phyloP scores from a whole-genome alignment of 2,329 filamentous ascomycete species.

The Diatrype stigma region DNA sequence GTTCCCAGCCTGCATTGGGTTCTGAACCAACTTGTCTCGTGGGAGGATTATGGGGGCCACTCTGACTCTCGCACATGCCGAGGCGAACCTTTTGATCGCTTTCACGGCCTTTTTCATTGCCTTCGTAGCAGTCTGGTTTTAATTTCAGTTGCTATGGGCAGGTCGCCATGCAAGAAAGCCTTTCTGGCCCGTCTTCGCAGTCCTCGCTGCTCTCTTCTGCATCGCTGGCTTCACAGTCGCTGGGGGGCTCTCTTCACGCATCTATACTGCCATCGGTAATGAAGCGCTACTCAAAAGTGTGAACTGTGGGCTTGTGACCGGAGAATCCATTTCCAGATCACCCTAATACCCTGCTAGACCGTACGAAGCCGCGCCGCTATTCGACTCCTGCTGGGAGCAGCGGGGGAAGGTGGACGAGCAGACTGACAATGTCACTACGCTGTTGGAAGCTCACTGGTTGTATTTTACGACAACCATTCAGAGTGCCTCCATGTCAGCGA shows the following conservation, averaged over 20 bases:
- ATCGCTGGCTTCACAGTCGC: not conserved
- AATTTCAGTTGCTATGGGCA: not conserved
- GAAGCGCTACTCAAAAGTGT: not conserved
- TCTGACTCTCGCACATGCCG: not conserved
- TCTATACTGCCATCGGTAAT: not conserved
- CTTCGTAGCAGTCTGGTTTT: not conserved
- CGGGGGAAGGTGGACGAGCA: no score
- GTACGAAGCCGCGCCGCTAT: not conserved
- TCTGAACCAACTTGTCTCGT: not conserved
- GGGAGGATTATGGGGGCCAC: not conserved
- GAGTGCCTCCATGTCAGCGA: no score
- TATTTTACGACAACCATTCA: not conserved
- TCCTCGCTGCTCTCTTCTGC: not conserved
- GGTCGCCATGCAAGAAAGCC: not conserved
- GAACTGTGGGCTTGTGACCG: not conserved
- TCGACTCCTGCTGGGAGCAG: not conserved
- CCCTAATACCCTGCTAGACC: no score
- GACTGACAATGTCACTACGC: not conserved
- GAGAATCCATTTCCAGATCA: not conserved
- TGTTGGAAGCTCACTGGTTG: not conserved
- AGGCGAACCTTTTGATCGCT: not conserved
- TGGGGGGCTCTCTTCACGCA: not conserved
- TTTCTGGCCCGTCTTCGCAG: no score
- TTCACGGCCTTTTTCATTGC: not conserved
- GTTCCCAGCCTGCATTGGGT: not conserved